A percentile compares a stretch with the other conserved stretches of the same genome.
phyloP scores from a whole-genome alignment of 331 rosid genomes.

The Rhamnella rubrinervis region DNA sequence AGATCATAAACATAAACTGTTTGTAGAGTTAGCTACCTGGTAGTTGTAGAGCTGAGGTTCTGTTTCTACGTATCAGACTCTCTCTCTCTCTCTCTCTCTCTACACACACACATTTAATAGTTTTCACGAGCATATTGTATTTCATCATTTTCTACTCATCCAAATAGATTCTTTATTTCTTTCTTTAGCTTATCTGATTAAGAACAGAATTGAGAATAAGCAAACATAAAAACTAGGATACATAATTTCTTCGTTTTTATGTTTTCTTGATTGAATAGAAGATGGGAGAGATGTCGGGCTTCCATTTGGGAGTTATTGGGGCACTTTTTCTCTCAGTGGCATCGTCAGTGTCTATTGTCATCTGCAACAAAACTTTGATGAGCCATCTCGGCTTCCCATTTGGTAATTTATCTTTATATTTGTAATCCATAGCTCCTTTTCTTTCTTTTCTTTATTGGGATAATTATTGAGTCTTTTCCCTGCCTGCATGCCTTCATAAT shows the following conservation, averaged over 20 bases:
- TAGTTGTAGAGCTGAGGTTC: too few species aligned
- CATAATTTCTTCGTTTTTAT: too few species aligned
- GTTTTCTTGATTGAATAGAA: constrained; percentile 15
- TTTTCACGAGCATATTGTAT: too few species aligned
- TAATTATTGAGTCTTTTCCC: too few species aligned
- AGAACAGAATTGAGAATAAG: background rate
- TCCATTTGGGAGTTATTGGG: constrained; percentile 86
- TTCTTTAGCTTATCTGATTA: background rate
- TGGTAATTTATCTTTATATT: constrained; percentile 39
- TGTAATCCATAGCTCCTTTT: background rate
- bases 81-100: too few species aligned
- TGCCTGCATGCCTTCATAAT: too few species aligned
- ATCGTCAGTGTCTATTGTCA: constrained; percentile 96
- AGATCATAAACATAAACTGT: too few species aligned
- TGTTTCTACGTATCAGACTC: too few species aligned
- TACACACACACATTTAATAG: too few species aligned
- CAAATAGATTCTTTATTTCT: too few species aligned
- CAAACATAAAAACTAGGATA: background rate
- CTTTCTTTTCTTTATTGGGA: background rate
- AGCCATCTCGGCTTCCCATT: constrained; percentile 99
- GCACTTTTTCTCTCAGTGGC: constrained; percentile 95
- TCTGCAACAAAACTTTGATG: constrained; percentile 99
- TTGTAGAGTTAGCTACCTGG: too few species aligned
- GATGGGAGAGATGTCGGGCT: constrained; percentile 85
- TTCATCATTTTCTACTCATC: too few species aligned